phyloP scores from a whole-genome alignment of 768 basidiomycete species.

The Omphalotus guepiniiformis region DNA sequence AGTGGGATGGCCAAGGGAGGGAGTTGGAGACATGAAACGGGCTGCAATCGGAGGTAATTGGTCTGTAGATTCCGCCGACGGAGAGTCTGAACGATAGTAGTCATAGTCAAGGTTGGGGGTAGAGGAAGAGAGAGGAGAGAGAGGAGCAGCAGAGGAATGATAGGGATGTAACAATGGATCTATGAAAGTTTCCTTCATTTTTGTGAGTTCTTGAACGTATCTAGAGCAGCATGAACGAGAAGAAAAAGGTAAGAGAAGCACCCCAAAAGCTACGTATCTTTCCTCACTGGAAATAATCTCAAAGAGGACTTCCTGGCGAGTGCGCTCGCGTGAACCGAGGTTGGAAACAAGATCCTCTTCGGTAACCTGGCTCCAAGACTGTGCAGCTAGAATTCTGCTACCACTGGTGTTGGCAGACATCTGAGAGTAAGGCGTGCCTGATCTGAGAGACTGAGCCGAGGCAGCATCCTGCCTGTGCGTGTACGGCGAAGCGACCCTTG shows the following conservation, averaged over 20 bases:
- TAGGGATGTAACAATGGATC: constrained; percentile 86
- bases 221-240: constrained; percentile 36
- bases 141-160: constrained; percentile 36
- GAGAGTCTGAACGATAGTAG: constrained; percentile 67
- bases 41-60: constrained; percentile 85
- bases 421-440: constrained; percentile 77
- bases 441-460: constrained; percentile 69
- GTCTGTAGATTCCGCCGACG: constrained; percentile 60
- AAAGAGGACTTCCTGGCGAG: constrained; percentile 93
- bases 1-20: constrained; percentile 28
- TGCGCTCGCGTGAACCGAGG: constrained; percentile 89
- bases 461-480: constrained; percentile 44
- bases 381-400: constrained; percentile 69
- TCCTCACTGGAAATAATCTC: constrained; percentile 97
- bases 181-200: constrained; percentile 93
- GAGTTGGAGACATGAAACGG: constrained; percentile 81
- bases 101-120: constrained; percentile 64
- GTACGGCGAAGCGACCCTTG: constrained; percentile 62
- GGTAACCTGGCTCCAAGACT: constrained; percentile 91
- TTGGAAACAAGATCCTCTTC: constrained; percentile 93
- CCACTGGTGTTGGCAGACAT: constrained; percentile 59
- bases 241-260: not conserved
- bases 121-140: constrained; percentile 47
- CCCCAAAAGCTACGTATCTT: constrained; percentile 51
- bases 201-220: constrained; percentile 87